Conservation (phyloP, 2,329 filamentous ascomycete genomes). For the Tolypocladium amazonense region DNA sequence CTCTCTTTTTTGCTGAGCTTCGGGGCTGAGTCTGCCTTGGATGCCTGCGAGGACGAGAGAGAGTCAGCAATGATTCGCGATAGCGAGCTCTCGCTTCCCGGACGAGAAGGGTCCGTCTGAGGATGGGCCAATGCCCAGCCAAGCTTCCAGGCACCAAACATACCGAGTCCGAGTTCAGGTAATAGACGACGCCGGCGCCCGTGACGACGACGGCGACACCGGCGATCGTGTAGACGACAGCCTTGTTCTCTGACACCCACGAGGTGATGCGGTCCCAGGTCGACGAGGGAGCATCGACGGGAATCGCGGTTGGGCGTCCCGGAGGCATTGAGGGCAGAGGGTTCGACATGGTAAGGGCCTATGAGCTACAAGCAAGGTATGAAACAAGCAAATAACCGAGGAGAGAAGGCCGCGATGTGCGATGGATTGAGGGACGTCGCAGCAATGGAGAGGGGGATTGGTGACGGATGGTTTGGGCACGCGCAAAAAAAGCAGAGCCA, state of each 20-base stretch:
- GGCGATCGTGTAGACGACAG: constrained; percentile 89
- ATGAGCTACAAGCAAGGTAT: constrained; percentile 8
- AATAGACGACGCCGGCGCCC: constrained; percentile 87
- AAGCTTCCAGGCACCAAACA: constrained; percentile 7
- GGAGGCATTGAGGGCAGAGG: constrained; percentile 38
- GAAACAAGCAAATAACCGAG: constrained; percentile 12
- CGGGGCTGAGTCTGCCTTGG: constrained; percentile 38
- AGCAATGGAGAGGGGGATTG: constrained; percentile 7
- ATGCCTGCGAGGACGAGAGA: constrained; percentile 24
- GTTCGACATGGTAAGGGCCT: constrained; percentile 28
- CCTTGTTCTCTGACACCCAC: constrained; percentile 95
- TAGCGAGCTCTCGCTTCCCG: neutral
- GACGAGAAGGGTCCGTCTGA: neutral
- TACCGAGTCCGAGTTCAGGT: constrained; percentile 56
- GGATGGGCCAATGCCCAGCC: neutral
- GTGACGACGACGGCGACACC: constrained; percentile 88
- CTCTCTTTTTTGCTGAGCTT: constrained; percentile 86
- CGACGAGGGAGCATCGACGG: constrained; percentile 50
- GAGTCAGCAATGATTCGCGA: constrained; percentile 1
- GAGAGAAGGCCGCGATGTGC: constrained; percentile 14
- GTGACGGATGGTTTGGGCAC: constrained; percentile 9
- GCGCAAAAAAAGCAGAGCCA: constrained; percentile 21
- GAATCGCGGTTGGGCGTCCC: constrained; percentile 31
- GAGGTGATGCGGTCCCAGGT: constrained; percentile 82
- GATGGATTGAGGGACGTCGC: constrained; percentile 17